phyloP scores from a whole-genome alignment of 106 monocot genomes.

The Narthecium ossifragum region DNA sequence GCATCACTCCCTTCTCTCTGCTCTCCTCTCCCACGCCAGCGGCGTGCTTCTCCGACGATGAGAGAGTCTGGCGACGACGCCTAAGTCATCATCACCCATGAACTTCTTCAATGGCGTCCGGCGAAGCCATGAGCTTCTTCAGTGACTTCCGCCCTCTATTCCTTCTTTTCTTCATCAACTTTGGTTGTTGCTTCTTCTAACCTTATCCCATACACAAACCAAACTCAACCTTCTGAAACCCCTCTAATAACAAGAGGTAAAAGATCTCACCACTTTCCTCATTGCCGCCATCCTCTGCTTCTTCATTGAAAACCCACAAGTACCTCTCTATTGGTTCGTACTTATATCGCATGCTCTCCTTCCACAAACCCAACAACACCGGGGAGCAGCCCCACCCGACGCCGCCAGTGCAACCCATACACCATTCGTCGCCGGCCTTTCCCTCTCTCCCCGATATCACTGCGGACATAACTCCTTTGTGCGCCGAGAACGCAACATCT shows the following conservation, averaged over 20 bases:
- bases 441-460: neutral
- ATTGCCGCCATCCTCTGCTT: neutral
- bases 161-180: slow-evolving; percentile 14
- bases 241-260: neutral
- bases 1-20: too few species aligned
- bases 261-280: slow-evolving; percentile 12
- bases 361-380: neutral
- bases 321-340: neutral
- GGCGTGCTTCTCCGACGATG: too few species aligned
- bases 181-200: slow-evolving; percentile 22
- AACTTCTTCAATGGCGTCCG: too few species aligned
- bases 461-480: neutral
- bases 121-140: too few species aligned
- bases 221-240: too few species aligned
- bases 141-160: slow-evolving; percentile 6
- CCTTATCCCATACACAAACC: neutral
- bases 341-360: neutral
- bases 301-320: neutral
- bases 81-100: too few species aligned
- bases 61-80: too few species aligned
- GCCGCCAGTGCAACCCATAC: neutral
- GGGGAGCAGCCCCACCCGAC: neutral
- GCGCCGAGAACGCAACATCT: neutral
- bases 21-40: too few species aligned
- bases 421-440: neutral